A percentile compares a stretch with the other conserved stretches of the same genome.
These are phyloP conservation scores for Dendrothele bispora DNA, from an alignment of 768 basidiomycete species.

Conservation along the genomic window DNA sequence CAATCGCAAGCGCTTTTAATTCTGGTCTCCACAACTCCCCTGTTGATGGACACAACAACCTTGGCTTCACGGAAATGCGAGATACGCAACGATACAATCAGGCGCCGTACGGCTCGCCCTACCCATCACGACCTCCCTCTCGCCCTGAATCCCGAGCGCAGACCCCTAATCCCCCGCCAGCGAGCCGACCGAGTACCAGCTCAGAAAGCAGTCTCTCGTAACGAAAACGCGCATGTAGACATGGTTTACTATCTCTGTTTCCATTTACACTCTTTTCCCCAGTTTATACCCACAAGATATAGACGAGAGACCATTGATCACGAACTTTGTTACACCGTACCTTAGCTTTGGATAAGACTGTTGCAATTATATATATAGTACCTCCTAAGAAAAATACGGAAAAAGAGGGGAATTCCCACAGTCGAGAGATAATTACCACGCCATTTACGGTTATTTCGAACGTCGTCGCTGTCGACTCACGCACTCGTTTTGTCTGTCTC, in stretches of 20 bases:
- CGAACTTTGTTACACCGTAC: no score
- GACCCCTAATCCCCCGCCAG: constrained; percentile 4
- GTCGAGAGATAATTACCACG: no score
- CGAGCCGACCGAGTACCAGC: not conserved
- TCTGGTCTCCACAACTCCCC: constrained; percentile 26
- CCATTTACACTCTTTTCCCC: constrained; percentile 3
- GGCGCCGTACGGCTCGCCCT: constrained; percentile 44
- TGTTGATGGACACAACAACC: constrained; percentile 2
- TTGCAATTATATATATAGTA: no score
- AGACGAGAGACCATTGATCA: no score
- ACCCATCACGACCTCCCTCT: constrained; percentile 33
- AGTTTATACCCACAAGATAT: no score
- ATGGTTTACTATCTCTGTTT: not conserved
- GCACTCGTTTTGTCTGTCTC: constrained; percentile 1
- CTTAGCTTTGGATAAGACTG: no score
- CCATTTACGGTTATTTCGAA: no score
- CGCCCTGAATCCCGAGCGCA: constrained; percentile 30
- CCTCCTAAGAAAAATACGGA: no score
- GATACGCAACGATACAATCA: constrained; percentile 37
- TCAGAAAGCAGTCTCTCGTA: constrained; percentile 2
- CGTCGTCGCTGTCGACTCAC: no score
- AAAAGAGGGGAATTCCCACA: no score
- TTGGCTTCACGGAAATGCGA: constrained; percentile 25
- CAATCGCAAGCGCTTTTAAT: constrained; percentile 51
- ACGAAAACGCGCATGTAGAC: not conserved